Evolutionary conservation across 305 asterid species (phyloP).

Genomic region (Caryopteris hybrid): DNA sequence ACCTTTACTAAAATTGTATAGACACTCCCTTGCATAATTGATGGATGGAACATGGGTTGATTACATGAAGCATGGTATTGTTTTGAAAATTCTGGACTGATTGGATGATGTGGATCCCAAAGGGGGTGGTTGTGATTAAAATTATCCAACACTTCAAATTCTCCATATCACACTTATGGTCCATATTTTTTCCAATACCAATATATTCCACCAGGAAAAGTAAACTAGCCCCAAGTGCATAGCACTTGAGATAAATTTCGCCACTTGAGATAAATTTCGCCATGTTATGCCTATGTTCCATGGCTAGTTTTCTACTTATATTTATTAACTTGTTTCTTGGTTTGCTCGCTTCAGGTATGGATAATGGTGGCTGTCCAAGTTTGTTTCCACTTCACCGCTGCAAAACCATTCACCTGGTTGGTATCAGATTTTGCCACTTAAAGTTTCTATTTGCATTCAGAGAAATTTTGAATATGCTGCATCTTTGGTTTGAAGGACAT

Average conservation of each 20-base stretch:
- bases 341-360: conserved; percentile 50
- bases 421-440: conserved; percentile 37
- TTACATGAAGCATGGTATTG: too few relatives aligned
- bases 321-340: neutral
- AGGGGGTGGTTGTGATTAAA: too few relatives aligned
- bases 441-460: conserved; percentile 29
- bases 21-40: too few relatives aligned
- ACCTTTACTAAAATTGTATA: too few relatives aligned
- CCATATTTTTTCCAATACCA: neutral
- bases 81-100: too few relatives aligned
- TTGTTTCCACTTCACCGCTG: conserved; percentile 79
- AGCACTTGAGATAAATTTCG: too few relatives aligned
- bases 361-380: conserved; percentile 50
- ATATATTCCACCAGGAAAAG: too few relatives aligned
- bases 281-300: neutral
- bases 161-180: too few relatives aligned
- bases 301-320: neutral
- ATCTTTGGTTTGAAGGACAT: conserved; percentile 32
- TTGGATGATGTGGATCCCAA: too few relatives aligned
- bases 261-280: too few relatives aligned
- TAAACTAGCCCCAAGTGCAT: neutral
- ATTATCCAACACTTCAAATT: too few relatives aligned
- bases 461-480: conserved; percentile 34
- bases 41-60: too few relatives aligned
- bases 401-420: conserved; percentile 93